phyloP scores from a whole-genome alignment of 1,284 basidiomycete species.

The Ganoderma boninense region DNA sequence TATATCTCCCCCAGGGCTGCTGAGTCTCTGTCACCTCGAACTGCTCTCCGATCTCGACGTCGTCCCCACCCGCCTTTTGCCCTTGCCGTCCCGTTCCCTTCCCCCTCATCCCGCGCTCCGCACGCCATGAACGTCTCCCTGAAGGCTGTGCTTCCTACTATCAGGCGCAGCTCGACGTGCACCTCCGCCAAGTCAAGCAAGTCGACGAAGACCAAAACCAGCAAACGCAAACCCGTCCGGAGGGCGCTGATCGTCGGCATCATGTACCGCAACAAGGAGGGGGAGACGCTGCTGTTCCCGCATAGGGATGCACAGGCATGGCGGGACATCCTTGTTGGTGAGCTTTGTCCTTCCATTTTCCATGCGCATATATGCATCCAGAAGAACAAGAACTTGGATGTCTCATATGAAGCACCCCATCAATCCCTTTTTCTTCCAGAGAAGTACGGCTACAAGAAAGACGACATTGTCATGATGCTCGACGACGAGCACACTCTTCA shows the following conservation, averaged over 20 bases:
- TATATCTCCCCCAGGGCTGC: neutral
- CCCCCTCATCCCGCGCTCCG: neutral
- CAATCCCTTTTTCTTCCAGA: conserved; percentile 24
- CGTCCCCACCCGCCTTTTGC: neutral
- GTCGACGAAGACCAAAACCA: neutral
- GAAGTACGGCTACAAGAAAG: conserved; percentile 36
- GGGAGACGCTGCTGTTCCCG: conserved; percentile 13
- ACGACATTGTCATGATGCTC: conserved; percentile 43
- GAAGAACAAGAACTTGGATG: too few species aligned
- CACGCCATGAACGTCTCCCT: neutral
- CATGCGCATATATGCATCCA: too few species aligned
- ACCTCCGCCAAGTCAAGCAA: neutral
- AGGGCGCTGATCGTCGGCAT: conserved; percentile 13
- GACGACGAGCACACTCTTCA: conserved; percentile 30
- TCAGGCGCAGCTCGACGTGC: neutral
- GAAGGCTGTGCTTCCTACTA: neutral
- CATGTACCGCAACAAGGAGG: conserved; percentile 5
- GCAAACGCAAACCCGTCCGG: conserved; percentile 1
- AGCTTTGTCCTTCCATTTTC: neutral
- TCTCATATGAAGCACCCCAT: neutral
- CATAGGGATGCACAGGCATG: conserved; percentile 24
- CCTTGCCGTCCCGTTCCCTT: neutral
- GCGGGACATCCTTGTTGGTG: conserved; percentile 22
- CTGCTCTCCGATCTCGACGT: neutral
- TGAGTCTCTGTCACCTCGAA: neutral